A percentile compares a stretch with the other conserved stretches of the same genome.
These are phyloP conservation scores for Magnolia changhungtana DNA, from an alignment of 164 flowering plant species.

Conservation along the genomic window DNA sequence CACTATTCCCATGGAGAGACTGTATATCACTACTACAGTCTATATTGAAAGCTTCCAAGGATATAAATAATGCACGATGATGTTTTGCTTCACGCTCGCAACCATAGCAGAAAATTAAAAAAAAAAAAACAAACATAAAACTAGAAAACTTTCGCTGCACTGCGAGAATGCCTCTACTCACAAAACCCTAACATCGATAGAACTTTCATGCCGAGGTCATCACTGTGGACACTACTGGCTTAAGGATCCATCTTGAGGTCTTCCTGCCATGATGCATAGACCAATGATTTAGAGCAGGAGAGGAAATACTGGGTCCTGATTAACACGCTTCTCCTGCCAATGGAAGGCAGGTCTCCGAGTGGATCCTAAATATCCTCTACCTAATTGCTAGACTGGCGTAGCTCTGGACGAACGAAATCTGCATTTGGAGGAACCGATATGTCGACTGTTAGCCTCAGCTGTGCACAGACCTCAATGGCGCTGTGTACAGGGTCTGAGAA, in stretches of 20 bases:
- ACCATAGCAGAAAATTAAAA: no score
- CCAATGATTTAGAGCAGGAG: neutral
- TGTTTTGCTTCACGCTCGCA: no score
- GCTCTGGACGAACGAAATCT: slow-evolving; percentile 87
- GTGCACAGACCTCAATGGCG: slow-evolving; percentile 86
- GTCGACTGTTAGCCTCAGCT: slow-evolving; percentile 85
- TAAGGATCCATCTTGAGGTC: neutral
- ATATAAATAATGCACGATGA: no score
- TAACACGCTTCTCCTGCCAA: neutral
- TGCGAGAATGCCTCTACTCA: no score
- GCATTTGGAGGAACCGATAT: slow-evolving; percentile 89
- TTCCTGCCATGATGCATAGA: neutral
- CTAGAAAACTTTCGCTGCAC: no score
- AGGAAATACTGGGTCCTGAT: neutral
- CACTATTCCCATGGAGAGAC: no score
- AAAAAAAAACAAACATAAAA: no score
- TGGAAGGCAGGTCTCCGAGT: neutral
- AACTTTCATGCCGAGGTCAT: neutral
- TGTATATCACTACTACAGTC: no score
- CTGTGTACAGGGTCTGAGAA: slow-evolving; percentile 82
- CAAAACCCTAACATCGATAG: no score
- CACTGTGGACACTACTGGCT: neutral
- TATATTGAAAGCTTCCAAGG: no score
- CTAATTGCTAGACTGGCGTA: slow-evolving; percentile 40
- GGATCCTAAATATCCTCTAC: neutral